Conservation (phyloP, 2,329 filamentous ascomycete species). For the Aspergillus pseudoviridinutans region DNA sequence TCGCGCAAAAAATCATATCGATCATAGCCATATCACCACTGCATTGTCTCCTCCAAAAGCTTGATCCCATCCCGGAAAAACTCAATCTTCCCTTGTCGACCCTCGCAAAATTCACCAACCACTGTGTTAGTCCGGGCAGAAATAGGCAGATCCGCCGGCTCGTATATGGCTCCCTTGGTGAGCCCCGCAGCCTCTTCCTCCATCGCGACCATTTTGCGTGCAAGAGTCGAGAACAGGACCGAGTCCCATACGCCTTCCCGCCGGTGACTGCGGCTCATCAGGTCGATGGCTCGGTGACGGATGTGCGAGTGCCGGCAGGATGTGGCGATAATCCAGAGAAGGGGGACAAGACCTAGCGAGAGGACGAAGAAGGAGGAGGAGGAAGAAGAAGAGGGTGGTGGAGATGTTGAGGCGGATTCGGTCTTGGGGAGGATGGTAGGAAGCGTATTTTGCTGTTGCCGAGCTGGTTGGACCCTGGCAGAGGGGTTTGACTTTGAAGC, state of each 20-base stretch:
- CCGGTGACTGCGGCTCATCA: constrained; percentile 57
- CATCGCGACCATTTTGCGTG: constrained; percentile 13
- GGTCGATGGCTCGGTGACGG: constrained; percentile 58
- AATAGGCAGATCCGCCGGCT: constrained; percentile 2
- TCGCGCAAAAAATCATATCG: too few species aligned
- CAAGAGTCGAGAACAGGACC: constrained; percentile 15
- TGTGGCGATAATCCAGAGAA: constrained; percentile 62
- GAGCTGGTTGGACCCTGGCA: background rate
- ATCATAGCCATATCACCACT: background rate
- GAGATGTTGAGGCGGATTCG: constrained; percentile 2
- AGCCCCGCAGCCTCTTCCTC: constrained; percentile 16
- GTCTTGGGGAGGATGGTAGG: constrained; percentile 6
- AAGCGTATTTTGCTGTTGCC: background rate
- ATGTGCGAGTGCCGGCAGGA: constrained; percentile 59
- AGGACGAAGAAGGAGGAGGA: constrained; percentile 49
- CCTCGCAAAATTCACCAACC: constrained; percentile 2
- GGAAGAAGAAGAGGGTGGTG: constrained; percentile 1
- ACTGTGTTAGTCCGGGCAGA: constrained; percentile 2
- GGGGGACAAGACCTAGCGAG: constrained; percentile 61
- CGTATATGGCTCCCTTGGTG: background rate
- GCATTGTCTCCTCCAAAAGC: constrained; percentile 1
- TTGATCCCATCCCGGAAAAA: constrained; percentile 1
- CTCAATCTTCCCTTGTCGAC: constrained; percentile 3
- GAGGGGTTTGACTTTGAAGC: background rate
- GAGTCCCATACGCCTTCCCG: constrained; percentile 66